A percentile compares a stretch with the other conserved stretches of the same genome.
phyloP scores from a whole-genome alignment of 352 stramenopile species.

The Aphanomyces stellatus region DNA sequence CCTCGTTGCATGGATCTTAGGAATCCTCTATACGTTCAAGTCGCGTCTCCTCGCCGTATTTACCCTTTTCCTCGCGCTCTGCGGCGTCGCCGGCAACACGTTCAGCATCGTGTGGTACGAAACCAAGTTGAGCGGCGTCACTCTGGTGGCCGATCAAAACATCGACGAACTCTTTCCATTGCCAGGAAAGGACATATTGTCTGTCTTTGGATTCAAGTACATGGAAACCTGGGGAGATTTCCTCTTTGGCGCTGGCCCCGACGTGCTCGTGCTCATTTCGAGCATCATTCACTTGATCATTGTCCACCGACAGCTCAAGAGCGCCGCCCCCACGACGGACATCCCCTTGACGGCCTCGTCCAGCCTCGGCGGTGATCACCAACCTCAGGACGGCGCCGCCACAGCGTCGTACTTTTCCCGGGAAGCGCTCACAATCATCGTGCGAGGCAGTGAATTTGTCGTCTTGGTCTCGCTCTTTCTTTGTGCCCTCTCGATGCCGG shows the following conservation, averaged over 20 bases:
- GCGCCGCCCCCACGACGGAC: neutral
- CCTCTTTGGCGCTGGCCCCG: slow-evolving; percentile 39
- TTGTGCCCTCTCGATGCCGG: slow-evolving; percentile 48
- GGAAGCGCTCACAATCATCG: slow-evolving; percentile 21
- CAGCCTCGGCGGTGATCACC: slow-evolving; percentile 1
- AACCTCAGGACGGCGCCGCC: slow-evolving; percentile 25
- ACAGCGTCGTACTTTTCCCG: slow-evolving; percentile 18
- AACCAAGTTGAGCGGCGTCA: neutral
- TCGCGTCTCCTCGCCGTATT: slow-evolving; percentile 35
- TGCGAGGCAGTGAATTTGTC: slow-evolving; percentile 39
- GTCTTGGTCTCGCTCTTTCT: slow-evolving; percentile 48
- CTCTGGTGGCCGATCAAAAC: neutral
- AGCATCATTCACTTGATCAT: slow-evolving; percentile 58
- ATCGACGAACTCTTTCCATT: neutral
- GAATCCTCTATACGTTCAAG: slow-evolving; percentile 53
- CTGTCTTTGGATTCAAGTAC: slow-evolving; percentile 30
- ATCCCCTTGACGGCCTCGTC: slow-evolving; percentile 31
- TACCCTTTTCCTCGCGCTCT: slow-evolving; percentile 40
- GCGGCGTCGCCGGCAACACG: slow-evolving; percentile 38
- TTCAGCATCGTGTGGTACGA: slow-evolving; percentile 22
- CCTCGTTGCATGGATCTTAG: slow-evolving; percentile 19
- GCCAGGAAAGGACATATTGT: neutral
- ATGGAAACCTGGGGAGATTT: slow-evolving; percentile 31
- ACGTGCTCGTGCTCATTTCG: slow-evolving; percentile 46
- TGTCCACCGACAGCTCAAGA: slow-evolving; percentile 32